A percentile compares a stretch with the other conserved stretches of the same genome.
Conservation (phyloP, 169 alveolate species). For the Besnoitia besnoiti region DNA sequence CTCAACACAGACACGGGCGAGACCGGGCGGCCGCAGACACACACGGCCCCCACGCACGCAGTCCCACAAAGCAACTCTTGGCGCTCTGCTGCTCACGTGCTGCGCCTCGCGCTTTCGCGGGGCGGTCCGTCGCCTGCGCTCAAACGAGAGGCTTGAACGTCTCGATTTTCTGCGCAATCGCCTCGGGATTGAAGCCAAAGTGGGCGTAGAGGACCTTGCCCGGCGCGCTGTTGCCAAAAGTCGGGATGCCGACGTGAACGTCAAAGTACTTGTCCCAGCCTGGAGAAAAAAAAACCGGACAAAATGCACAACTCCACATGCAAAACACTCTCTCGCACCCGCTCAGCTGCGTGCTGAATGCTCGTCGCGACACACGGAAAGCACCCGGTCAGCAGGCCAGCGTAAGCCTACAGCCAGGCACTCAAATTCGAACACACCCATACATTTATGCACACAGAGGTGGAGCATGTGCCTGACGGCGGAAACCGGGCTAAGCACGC, state of each 20-base stretch:
- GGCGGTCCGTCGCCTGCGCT: neutral
- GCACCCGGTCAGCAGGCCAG: no score
- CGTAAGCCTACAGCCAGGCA: no score
- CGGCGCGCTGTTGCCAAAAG: constrained; percentile 69
- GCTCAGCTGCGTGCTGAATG: no score
- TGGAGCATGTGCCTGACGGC: no score
- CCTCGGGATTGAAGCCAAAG: constrained; percentile 65
- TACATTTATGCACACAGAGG: neutral
- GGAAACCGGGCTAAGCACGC: no score
- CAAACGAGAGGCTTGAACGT: neutral
- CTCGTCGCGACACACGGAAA: no score
- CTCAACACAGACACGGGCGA: no score
- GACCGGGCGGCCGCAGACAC: no score
- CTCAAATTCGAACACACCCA: neutral
- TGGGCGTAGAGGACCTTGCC: constrained; percentile 44
- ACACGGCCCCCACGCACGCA: no score
- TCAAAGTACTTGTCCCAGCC: constrained; percentile 71
- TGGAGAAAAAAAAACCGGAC: neutral
- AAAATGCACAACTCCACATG: neutral
- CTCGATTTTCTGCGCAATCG: constrained; percentile 41
- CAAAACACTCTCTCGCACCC: no score
- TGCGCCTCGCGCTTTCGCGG: neutral
- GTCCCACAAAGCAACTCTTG: no score
- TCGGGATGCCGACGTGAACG: constrained; percentile 65
- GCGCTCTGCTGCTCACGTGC: no score